Base-by-base conservation (phyloP, 306 rosid genomes). In the Malus asiatica region DNA sequence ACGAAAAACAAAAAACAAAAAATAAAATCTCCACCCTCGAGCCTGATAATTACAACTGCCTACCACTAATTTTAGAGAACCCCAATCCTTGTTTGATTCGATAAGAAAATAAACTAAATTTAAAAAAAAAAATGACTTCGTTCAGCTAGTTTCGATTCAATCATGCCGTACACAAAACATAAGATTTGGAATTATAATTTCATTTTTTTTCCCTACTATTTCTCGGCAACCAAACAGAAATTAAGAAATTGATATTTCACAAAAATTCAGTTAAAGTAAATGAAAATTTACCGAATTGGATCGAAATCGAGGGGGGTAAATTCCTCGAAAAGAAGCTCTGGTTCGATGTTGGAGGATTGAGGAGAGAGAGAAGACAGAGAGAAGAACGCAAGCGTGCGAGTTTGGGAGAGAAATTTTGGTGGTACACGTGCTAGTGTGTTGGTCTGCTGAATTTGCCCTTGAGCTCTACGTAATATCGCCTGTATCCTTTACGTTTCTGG, bases 341-440 rank as follows among this genome's bases (percentile, higher is more conserved):
- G 61, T 58, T 69, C 79, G 77, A 52, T 3, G 77, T 64, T 16
- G 73, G 46, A 38, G 9, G 72, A 40, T 78, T 76, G 84, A 83
- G 72, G 77, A 52, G 68, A 51, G 70, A 25, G 74, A 16, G 78
- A 75, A 65, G 66, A 81, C 40, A 35, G 76, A 67, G 66, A 83
- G 44, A 72, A 51, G 67, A 74, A 60, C 10, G 73, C 72, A 87
- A 67, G 77, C 87, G 83, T 78, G 89, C 63, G 80, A 73, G 72
- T 60, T 15, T 51, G 77, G 33, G 70, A 58, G 74, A 83, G 75
- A 72, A 74, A 70, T 32, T 32, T 18, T 11, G 68, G 68, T 69
- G 68, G 22, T 80, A 51, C 93, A 79, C 88, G 96, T 86, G 91
- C 61, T 44, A 63, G 13, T 44, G 1, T 25, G 6, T 42, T 15